Conservation (phyloP, 768 basidiomycete genomes). For the Mycena indigotica region DNA sequence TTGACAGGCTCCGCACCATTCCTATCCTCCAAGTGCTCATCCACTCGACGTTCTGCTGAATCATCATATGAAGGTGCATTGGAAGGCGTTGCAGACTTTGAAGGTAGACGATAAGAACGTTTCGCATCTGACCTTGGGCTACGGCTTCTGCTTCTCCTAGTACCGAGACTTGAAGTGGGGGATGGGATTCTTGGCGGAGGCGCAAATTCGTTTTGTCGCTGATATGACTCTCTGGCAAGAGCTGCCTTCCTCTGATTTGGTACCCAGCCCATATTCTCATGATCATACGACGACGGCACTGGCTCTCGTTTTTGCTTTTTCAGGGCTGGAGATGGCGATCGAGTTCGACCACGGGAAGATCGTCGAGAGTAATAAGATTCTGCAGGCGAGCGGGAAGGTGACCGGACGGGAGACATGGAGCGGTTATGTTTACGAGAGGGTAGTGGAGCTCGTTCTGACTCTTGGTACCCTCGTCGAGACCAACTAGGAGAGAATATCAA, state of each 20-base stretch:
- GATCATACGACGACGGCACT: conserved; percentile 51
- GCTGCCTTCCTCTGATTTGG: conserved; percentile 24
- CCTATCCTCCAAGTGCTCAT: conserved; percentile 18
- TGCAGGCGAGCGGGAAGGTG: conserved; percentile 62
- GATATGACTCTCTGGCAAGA: neutral
- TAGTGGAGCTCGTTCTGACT: conserved; percentile 40
- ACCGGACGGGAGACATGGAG: conserved; percentile 55
- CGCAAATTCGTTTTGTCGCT: conserved; percentile 17
- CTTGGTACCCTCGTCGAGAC: conserved; percentile 59
- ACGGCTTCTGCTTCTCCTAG: conserved; percentile 56
- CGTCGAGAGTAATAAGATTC: conserved; percentile 66
- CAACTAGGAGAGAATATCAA: conserved; percentile 47
- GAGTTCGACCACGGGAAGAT: conserved; percentile 68
- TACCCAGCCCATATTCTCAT: conserved; percentile 40
- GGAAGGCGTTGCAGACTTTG: conserved; percentile 35
- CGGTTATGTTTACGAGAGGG: conserved; percentile 48
- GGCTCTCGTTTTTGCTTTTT: conserved; percentile 57
- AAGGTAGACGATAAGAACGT: conserved; percentile 61
- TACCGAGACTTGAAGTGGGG: conserved; percentile 56
- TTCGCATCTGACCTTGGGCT: conserved; percentile 57
- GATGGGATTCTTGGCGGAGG: conserved; percentile 53
- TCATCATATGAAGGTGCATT: conserved; percentile 20
- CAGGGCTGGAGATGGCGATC: conserved; percentile 60
- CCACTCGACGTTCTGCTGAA: conserved; percentile 15
- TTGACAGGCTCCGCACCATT: conserved; percentile 35